Conservation (phyloP, 257 asterid genomes). For the Solanum clarkiae region DNA sequence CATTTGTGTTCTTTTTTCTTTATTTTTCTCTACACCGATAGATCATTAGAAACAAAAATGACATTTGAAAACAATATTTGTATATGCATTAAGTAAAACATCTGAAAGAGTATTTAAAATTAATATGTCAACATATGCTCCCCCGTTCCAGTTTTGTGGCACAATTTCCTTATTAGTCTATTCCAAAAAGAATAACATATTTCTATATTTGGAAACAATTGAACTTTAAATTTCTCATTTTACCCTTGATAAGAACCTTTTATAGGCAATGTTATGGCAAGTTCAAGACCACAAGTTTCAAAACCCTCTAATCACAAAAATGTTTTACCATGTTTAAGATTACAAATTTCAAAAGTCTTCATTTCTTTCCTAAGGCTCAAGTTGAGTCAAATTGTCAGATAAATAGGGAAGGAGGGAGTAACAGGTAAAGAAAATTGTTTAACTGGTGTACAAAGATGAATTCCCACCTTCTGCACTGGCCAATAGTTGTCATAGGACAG, state of each 20-base stretch:
- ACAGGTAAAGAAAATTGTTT: background rate
- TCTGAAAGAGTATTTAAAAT: background rate
- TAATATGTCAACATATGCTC: background rate
- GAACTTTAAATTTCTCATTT: background rate
- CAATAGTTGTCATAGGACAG: conserved; percentile 75
- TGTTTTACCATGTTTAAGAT: background rate
- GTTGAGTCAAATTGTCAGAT: background rate
- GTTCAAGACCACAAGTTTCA: background rate
- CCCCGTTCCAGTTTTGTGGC: background rate
- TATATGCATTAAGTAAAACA: background rate
- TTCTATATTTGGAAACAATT: background rate
- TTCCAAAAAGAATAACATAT: background rate
- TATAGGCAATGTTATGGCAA: background rate
- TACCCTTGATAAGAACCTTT: background rate
- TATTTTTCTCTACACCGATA: no score
- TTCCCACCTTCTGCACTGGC: conserved; percentile 84
- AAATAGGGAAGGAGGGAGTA: background rate
- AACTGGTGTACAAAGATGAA: background rate
- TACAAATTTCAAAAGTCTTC: background rate
- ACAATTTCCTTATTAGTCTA: background rate
- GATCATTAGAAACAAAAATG: background rate
- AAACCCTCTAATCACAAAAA: background rate
- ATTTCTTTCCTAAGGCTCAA: background rate
- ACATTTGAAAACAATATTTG: background rate
- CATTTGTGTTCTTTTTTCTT: no score